Evolutionary conservation across 2,329 filamentous ascomycete species (phyloP), one percentile per base, ranked within the genome.

Genomic region (Venturiaceae sp.): DNA sequence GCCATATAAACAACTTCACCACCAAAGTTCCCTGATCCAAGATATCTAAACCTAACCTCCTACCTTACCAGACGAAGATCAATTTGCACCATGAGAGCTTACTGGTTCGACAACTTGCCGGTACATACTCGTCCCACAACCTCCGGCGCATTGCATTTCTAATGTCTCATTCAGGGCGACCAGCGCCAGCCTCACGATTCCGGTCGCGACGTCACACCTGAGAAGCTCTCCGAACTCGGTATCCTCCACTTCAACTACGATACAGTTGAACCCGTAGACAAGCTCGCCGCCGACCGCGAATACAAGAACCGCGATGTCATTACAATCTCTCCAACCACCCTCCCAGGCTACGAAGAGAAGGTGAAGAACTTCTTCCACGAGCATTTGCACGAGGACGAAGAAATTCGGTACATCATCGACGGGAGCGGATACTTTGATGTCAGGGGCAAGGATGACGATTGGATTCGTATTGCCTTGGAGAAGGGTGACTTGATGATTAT

Each of bases 241-340:
- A 90, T 99, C 37, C 74, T 90, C 47, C 94, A 95, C 79, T 84
- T 83, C 71, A 78, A 81, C 69, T 83, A 88, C 65, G 77, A 84
- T 13, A 75, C 83, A 34, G 69, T 92, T 53, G 74, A 78, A 33
- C 78, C 79, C 28, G 91, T 97, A 41, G 81, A 97, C 71, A 71
- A 75, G 46, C 82, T 99, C 47, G 92, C 94, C 2, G 65, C 73
- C 3, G 77, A 87, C 64, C 87, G 92, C 61, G 81, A 83, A 66
- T 97, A 99, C 81, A 92, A 88, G 77, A 96, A 97, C 78, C 88
- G 92, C 59, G 94, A 99, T 76, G 86, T 95, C 75, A 88, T 97
- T 71, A 88, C 83, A 61, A 89, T 99, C 23, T 95, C 90, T 7
- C 92, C 92, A 0, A 78, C 85, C 63, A 87, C 84, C 63, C 90